phyloP scores from a whole-genome alignment of 139 green algal species.

The Picochlorum sp. region DNA sequence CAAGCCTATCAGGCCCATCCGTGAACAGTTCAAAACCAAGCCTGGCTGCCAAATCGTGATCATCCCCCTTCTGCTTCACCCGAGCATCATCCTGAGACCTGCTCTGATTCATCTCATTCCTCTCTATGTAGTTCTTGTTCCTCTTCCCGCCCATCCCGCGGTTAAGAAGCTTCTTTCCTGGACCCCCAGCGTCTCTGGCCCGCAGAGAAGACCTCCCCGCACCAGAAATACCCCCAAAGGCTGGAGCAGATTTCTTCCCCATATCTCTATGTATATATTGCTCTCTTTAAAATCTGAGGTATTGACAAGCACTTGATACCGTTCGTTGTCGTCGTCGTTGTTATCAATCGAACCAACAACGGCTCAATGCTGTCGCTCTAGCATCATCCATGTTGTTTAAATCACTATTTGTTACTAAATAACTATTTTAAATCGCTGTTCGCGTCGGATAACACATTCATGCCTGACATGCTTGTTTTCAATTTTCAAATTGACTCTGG shows the following conservation, averaged over 20 bases:
- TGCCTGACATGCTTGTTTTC: no score
- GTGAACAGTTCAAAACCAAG: constrained; percentile 71
- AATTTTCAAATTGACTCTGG: no score
- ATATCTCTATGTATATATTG: not conserved
- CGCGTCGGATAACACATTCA: no score
- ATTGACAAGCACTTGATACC: no score
- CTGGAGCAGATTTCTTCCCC: not conserved
- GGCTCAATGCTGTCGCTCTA: no score
- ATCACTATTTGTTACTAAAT: no score
- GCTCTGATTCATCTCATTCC: not conserved
- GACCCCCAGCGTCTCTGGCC: constrained; percentile 20
- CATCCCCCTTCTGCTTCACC: constrained; percentile 26
- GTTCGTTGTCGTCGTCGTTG: no score
- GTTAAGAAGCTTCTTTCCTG: constrained; percentile 22
- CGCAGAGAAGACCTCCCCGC: constrained; percentile 16
- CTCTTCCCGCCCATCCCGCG: constrained; percentile 22
- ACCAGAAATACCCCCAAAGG: constrained; percentile 8
- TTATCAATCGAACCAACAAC: no score
- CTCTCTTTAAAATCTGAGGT: no score
- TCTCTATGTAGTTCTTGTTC: constrained; percentile 4
- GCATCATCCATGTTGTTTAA: no score
- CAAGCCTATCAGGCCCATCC: constrained; percentile 60
- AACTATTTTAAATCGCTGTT: no score
- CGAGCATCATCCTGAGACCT: not conserved
- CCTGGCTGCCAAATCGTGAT: constrained; percentile 55